Percentiles rank a stretch among this genome's conserved stretches.
phyloP scores from a whole-genome alignment of 2,329 filamentous ascomycete species.

The Ophiocordyceps camponoti-saundersi region DNA sequence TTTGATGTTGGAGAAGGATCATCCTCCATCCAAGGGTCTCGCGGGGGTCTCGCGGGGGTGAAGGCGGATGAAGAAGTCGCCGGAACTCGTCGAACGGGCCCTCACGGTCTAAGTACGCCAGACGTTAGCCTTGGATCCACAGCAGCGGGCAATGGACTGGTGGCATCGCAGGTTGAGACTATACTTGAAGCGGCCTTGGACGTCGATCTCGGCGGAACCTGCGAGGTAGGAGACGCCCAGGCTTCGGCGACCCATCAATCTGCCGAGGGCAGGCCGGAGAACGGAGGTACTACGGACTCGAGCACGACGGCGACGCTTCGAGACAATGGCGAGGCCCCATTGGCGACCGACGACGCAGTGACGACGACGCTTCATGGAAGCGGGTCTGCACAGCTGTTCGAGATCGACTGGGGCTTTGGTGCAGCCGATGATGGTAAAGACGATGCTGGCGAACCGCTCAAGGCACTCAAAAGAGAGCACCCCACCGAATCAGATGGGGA shows the following conservation, averaged over 20 bases:
- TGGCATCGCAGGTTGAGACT: not conserved
- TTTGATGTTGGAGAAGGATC: not conserved
- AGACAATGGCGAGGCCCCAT: not conserved
- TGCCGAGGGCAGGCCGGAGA: not conserved
- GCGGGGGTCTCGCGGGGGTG: not conserved
- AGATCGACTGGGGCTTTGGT: not conserved
- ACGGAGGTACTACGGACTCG: not conserved
- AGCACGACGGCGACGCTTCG: not conserved
- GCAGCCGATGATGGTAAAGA: not conserved
- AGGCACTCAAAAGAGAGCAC: not conserved
- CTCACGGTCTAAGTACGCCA: not conserved
- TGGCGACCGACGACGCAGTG: not conserved
- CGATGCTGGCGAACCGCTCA: not conserved
- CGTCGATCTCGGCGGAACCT: not conserved
- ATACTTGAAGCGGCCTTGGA: not conserved
- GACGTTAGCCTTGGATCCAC: constrained; percentile 1
- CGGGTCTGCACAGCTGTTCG: not conserved
- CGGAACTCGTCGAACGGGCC: not conserved
- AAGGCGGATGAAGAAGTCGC: not conserved
- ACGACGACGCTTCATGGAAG: not conserved
- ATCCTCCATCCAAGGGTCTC: not conserved
- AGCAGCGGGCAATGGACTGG: constrained; percentile 8
- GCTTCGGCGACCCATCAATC: not conserved
- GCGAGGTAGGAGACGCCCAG: constrained; percentile 1
- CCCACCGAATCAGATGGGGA: constrained; percentile 9